Percentiles rank a stretch among this genome's conserved stretches.
Conservation (phyloP, 192 early-diverging fungal genomes). For the Allomyces arbusculus region DNA sequence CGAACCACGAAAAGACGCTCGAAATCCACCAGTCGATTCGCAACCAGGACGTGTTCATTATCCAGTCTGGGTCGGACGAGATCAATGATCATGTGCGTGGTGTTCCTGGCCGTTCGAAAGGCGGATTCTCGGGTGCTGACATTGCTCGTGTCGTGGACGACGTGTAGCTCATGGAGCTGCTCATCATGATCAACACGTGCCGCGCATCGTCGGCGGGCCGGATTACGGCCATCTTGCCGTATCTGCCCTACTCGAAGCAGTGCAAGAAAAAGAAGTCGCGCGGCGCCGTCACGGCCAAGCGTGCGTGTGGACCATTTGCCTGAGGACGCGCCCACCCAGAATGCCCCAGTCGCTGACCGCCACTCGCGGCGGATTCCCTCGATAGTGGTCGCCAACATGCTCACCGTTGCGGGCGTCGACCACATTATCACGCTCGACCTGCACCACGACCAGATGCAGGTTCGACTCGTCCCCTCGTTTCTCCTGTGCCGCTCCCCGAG, state of each 20-base stretch:
- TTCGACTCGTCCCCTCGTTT: too few relatives aligned
- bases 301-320: too few relatives aligned
- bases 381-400: slow-evolving; percentile 41
- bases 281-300: slow-evolving; percentile 86
- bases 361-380: too few relatives aligned
- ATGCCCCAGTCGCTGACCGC: too few relatives aligned
- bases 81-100: slow-evolving; percentile 35
- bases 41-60: slow-evolving; percentile 87
- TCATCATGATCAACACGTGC: slow-evolving; percentile 95
- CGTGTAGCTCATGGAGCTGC: slow-evolving; percentile 83
- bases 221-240: slow-evolving; percentile 91
- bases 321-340: too few relatives aligned
- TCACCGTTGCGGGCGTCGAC: slow-evolving; percentile 82
- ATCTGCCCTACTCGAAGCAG: slow-evolving; percentile 94
- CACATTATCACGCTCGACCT: slow-evolving; percentile 98
- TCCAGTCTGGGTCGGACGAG: slow-evolving; percentile 76
- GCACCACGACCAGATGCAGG: slow-evolving; percentile 76
- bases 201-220: slow-evolving; percentile 72
- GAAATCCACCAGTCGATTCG: slow-evolving; percentile 90
- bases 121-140: too few relatives aligned
- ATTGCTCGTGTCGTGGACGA: too few relatives aligned
- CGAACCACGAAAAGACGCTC: slow-evolving; percentile 82
- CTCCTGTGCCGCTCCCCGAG: too few relatives aligned
- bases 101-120: too few relatives aligned
- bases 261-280: slow-evolving; percentile 97